These are phyloP conservation scores for Sporothrix pallida DNA, from an alignment of 2,329 filamentous ascomycete species.

Conservation along the genomic window DNA sequence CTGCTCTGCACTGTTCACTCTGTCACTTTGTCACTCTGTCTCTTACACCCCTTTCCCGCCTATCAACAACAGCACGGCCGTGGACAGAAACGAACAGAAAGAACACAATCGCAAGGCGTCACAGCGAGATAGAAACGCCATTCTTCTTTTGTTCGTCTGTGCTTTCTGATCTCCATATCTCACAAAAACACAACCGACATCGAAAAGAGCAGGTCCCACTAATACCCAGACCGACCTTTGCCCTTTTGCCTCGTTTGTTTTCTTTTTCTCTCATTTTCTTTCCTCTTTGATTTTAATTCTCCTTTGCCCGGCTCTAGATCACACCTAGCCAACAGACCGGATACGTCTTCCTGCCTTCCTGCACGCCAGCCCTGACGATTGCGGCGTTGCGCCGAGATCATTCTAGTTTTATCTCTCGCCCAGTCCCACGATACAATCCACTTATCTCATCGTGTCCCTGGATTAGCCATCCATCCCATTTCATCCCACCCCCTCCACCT, in stretches of 20 bases:
- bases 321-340: not conserved
- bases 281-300: not conserved
- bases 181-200: not conserved
- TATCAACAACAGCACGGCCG: not conserved
- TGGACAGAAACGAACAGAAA: not conserved
- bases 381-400: slow-evolving; percentile 22
- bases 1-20: not conserved
- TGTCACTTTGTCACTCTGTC: slow-evolving; percentile 1
- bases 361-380: slow-evolving; percentile 27
- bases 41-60: slow-evolving; percentile 23
- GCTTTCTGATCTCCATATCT: slow-evolving; percentile 1
- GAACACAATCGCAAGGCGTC: not conserved
- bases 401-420: slow-evolving; percentile 27
- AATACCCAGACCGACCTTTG: slow-evolving; percentile 24
- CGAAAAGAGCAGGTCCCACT: slow-evolving; percentile 24
- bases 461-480: slow-evolving; percentile 17
- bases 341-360: slow-evolving; percentile 17
- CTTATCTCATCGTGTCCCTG: slow-evolving; percentile 31
- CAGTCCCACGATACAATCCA: slow-evolving; percentile 21
- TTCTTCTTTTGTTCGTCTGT: not conserved
- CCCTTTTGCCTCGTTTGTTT: slow-evolving; percentile 22
- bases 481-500: slow-evolving; percentile 15
- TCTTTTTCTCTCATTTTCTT: not conserved
- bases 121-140: slow-evolving; percentile 1
- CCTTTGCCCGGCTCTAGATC: not conserved